Conservation (phyloP, 2,329 filamentous ascomycete genomes). For the Neurospora sp. region DNA sequence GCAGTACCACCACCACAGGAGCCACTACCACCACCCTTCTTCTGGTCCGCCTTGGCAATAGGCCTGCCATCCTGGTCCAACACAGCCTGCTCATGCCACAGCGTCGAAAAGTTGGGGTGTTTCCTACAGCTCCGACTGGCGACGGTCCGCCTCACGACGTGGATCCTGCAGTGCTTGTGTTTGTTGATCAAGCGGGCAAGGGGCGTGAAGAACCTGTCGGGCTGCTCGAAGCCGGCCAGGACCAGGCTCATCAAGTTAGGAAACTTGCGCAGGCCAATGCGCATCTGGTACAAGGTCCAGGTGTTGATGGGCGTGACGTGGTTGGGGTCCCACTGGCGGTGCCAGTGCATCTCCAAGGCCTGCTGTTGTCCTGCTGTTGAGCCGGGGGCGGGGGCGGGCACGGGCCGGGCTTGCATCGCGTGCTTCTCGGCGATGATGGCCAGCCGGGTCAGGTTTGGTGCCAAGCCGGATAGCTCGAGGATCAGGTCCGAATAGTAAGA, state of each 20-base stretch:
- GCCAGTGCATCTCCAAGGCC: neutral
- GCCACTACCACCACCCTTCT: neutral
- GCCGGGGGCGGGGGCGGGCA: neutral
- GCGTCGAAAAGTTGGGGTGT: neutral
- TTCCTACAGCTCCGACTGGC: neutral
- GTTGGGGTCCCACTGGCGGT: constrained; percentile 1
- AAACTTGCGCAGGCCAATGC: neutral
- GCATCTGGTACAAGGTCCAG: neutral
- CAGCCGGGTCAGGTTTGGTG: neutral
- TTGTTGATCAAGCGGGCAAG: neutral
- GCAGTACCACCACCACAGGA: neutral
- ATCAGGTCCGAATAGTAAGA: constrained; percentile 2
- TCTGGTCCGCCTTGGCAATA: neutral
- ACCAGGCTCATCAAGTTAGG: neutral
- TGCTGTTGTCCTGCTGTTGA: neutral
- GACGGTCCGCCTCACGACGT: neutral
- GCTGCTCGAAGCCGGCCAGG: neutral
- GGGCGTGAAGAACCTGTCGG: neutral
- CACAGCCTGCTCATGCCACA: neutral
- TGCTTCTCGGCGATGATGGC: constrained; percentile 5
- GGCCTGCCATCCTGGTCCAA: neutral
- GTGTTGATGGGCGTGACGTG: neutral
- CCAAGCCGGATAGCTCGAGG: neutral
- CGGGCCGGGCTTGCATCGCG: neutral
- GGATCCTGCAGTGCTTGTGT: neutral